Percentiles rank a stretch among this genome's conserved stretches.
These are phyloP conservation scores for Hypoxylon intermedium DNA, from an alignment of 495 filamentous ascomycete genomes.

Conservation along the genomic window DNA sequence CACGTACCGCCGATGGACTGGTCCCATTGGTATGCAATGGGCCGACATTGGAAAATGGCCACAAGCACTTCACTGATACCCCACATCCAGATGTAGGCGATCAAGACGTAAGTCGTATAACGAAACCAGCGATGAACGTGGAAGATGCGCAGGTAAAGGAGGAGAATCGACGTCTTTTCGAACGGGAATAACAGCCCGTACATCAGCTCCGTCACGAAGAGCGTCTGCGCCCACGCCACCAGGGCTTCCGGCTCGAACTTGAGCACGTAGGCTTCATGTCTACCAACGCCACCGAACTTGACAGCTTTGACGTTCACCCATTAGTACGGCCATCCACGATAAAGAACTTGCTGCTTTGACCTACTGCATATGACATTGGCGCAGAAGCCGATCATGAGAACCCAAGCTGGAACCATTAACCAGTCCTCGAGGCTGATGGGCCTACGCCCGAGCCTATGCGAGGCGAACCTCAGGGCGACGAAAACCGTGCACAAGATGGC, in stretches of 20 bases:
- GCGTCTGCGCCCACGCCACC: background rate
- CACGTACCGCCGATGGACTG: conserved; percentile 7
- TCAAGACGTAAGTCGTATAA: conserved; percentile 27
- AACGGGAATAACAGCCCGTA: conserved; percentile 20
- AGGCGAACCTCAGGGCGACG: conserved; percentile 10
- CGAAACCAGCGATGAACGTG: conserved; percentile 15
- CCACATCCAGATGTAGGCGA: conserved; percentile 40
- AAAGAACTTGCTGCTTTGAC: background rate
- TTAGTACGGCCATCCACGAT: background rate
- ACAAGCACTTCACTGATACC: conserved; percentile 52
- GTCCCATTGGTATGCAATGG: conserved; percentile 48
- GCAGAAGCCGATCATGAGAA: conserved; percentile 11
- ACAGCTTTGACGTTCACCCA: background rate
- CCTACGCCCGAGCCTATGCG: conserved; percentile 4
- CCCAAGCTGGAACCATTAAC: conserved; percentile 15
- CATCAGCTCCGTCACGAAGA: conserved; percentile 13
- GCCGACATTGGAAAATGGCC: conserved; percentile 57
- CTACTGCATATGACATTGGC: conserved; percentile 14
- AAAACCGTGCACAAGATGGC: conserved; percentile 13
- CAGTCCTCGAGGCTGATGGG: conserved; percentile 12
- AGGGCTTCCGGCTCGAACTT: background rate
- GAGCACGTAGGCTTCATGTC: conserved; percentile 8
- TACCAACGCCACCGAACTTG: conserved; percentile 10
- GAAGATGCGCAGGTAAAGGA: conserved; percentile 47
- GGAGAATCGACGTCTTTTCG: conserved; percentile 41